phyloP scores from a whole-genome alignment of 805 yeast species.

The Kuraishia molischiana region DNA sequence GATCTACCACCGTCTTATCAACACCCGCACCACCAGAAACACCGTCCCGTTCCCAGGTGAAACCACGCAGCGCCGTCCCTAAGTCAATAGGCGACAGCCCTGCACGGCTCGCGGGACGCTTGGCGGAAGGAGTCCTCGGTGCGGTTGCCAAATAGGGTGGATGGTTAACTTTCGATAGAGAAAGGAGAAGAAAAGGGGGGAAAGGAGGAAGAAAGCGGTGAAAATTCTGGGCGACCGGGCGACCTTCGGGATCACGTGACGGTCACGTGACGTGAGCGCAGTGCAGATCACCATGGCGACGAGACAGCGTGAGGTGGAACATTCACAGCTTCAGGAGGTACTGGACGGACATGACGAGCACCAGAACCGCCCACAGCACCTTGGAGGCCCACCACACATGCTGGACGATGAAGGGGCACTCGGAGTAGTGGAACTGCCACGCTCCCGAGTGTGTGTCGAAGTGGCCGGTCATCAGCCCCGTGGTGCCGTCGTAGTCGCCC shows the following conservation, averaged over 20 bases:
- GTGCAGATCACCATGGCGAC: no score
- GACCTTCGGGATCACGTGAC: no score
- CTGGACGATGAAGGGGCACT: conserved; percentile 80
- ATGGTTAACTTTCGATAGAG: conserved; percentile 8
- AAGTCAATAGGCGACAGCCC: conserved; percentile 27
- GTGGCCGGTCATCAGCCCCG: conserved; percentile 76
- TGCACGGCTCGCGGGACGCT: no score
- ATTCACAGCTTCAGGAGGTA: no score
- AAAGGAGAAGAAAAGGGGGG: no score
- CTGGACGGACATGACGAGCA: neutral
- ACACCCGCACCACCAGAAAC: no score
- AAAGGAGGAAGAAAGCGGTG: no score
- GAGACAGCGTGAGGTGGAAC: no score
- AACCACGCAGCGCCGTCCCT: no score
- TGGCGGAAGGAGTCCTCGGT: conserved; percentile 9
- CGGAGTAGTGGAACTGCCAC: conserved; percentile 62
- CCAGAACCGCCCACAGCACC: conserved; percentile 17
- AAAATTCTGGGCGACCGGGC: no score
- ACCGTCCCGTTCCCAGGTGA: no score
- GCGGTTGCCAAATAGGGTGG: conserved; percentile 14
- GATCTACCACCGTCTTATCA: conserved; percentile 22
- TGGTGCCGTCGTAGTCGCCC: conserved; percentile 92
- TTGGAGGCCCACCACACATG: conserved; percentile 95
- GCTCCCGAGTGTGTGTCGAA: conserved; percentile 28
- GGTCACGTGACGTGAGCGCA: no score